A percentile compares a stretch with the other conserved stretches of the same genome.
Evolutionary conservation across 78 protist genomes (phyloP).

Genomic region (Dictyostelium purpureum): DNA sequence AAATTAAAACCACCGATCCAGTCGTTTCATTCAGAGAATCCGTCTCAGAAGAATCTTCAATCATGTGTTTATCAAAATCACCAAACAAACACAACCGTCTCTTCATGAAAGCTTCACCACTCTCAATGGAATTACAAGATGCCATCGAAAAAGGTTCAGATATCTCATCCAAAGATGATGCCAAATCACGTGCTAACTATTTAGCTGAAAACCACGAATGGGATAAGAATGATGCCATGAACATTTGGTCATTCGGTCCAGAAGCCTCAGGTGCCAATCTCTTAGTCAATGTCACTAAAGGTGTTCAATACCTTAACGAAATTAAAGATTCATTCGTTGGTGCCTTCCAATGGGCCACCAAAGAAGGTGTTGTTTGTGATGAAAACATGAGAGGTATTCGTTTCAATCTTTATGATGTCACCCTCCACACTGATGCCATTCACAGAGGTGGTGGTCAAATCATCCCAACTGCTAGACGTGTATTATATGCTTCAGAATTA

Average conservation of each 20-base stretch:
- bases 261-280: slow-evolving; percentile 97
- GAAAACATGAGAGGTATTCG: slow-evolving; percentile 98
- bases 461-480: slow-evolving; percentile 96
- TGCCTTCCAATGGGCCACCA: slow-evolving; percentile 97
- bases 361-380: slow-evolving; percentile 98
- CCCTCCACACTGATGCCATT: slow-evolving; percentile 99
- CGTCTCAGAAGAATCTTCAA: slow-evolving; percentile 84
- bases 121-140: slow-evolving; percentile 94
- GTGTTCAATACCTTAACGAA: slow-evolving; percentile 97
- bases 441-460: slow-evolving; percentile 99
- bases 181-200: slow-evolving; percentile 89
- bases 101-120: slow-evolving; percentile 92
- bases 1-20: slow-evolving; percentile 97
- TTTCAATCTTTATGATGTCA: slow-evolving; percentile 95
- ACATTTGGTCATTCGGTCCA: slow-evolving; percentile 99
- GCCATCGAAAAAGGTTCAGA: slow-evolving; percentile 90
- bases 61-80: slow-evolving; percentile 96
- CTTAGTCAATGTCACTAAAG: slow-evolving; percentile 93
- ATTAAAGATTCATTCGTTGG: slow-evolving; percentile 97
- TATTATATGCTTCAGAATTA: slow-evolving; percentile 89
- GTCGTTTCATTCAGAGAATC: slow-evolving; percentile 99
- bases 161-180: slow-evolving; percentile 82
- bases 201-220: slow-evolving; percentile 92
- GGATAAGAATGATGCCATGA: slow-evolving; percentile 93
- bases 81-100: slow-evolving; percentile 99